Base-by-base conservation (phyloP, 768 basidiomycete genomes). In the Amanita inopinata region DNA sequence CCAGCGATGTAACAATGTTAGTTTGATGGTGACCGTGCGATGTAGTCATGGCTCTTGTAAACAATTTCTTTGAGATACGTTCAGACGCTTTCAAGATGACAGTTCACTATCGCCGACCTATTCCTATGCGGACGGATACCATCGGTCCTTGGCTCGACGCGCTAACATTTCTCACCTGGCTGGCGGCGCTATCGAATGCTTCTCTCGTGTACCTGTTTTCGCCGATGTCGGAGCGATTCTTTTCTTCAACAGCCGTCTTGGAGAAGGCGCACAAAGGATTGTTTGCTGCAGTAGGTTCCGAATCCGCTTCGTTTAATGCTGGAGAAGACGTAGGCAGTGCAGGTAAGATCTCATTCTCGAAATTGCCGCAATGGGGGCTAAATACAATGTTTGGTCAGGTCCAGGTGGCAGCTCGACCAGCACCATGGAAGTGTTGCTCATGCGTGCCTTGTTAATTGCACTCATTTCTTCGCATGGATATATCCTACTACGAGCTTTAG, bases 31-130 rank as follows among this genome's bases (percentile, higher is more conserved):
- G 15, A 27, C 42, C n/a, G n/a, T 25, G 7, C 18, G 10, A 20
- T 45, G 9, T 51, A 68, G 75, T 81, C 6, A 88, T 91, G 74
- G 83, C 90, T 0, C 70, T 94, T 15, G 52, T 96, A 36, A 99
- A 98, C 69, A 97, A 99, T 60, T 74, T 87, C 59, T 62, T 98
- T 47, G 94, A 99, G 64, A 64, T 90, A 3, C 81, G 92, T 12
- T 87, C 83, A 2, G 94, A 99, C 56, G 96, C 96, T 3, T 84
- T 94, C 71, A 97, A 98, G 69, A 85, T 99, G 57, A 79, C 82
- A 3, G 78, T 79, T 3, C 91, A 94, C 54, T 71, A 77, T 40
- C 72, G 90, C 12, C 75, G 90, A 18, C 90, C 94, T 2, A 73
- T 94, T 25, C 92, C 93, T 0, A 61, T 68, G n/a, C 79, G 94